phyloP scores from a whole-genome alignment of 805 yeast species.

The Scheffersomyces coipomensis region DNA sequence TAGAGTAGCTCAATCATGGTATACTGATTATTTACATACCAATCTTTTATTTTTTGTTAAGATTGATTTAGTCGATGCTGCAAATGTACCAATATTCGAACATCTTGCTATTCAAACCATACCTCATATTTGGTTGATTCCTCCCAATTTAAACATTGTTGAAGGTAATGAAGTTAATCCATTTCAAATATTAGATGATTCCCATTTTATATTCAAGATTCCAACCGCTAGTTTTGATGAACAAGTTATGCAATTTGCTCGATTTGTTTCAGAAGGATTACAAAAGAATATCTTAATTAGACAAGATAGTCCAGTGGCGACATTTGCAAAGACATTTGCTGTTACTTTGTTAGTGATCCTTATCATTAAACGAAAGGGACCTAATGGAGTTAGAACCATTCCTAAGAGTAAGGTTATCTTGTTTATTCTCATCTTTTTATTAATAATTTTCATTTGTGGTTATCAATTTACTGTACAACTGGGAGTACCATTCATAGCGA shows the following conservation, averaged over 20 bases:
- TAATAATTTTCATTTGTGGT: conserved; percentile 56
- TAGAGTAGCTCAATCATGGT: conserved; percentile 43
- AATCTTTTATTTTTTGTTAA: conserved; percentile 44
- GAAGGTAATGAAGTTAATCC: conserved; percentile 14
- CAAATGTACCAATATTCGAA: conserved; percentile 41
- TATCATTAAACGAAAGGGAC: conserved; percentile 49
- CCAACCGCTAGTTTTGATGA: conserved; percentile 31
- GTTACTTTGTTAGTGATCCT: conserved; percentile 45
- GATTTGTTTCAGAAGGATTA: conserved; percentile 47
- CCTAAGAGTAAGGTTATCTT: conserved; percentile 16
- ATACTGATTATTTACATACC: conserved; percentile 40
- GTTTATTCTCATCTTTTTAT: conserved; percentile 27
- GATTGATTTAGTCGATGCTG: conserved; percentile 46
- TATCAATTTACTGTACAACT: conserved; percentile 61
- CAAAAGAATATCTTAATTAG: conserved; percentile 43
- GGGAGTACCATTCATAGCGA: conserved; percentile 61
- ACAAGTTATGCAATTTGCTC: conserved; percentile 51
- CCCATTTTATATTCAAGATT: conserved; percentile 33
- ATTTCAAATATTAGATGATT: conserved; percentile 20
- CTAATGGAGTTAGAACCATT: conserved; percentile 16
- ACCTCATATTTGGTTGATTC: conserved; percentile 70
- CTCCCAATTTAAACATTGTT: conserved; percentile 38
- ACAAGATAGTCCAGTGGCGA: conserved; percentile 36
- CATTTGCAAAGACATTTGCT: conserved; percentile 46
- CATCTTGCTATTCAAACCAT: conserved; percentile 46